phyloP scores from a whole-genome alignment of 2,329 filamentous ascomycete species.

The Graphilbum ipis-grandicollis region DNA sequence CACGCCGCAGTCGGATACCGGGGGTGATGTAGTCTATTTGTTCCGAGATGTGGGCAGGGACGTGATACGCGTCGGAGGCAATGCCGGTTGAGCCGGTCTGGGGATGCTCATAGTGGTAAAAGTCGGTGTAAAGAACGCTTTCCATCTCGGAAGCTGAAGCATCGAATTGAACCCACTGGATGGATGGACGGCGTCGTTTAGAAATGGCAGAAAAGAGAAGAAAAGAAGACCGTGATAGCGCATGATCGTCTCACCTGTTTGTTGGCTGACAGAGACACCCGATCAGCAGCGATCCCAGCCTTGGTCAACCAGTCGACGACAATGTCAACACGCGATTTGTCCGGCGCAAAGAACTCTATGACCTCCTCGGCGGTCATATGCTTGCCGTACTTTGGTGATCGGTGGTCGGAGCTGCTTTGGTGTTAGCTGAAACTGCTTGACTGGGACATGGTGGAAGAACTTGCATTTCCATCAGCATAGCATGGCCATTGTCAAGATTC shows the following conservation, averaged over 20 bases:
- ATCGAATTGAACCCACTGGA: constrained; percentile 10
- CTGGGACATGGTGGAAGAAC: constrained; percentile 13
- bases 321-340: constrained; percentile 13
- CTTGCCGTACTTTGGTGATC: constrained; percentile 16
- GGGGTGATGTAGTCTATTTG: constrained; percentile 39
- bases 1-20: constrained; percentile 24
- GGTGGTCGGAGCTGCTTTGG: constrained; percentile 6
- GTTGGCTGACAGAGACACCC: constrained; percentile 3
- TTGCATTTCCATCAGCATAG: background rate
- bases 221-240: too few relatives aligned
- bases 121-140: constrained; percentile 2
- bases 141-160: constrained; percentile 9
- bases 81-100: constrained; percentile 1
- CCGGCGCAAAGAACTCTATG: constrained; percentile 18
- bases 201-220: too few relatives aligned
- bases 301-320: constrained; percentile 15
- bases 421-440: constrained; percentile 3
- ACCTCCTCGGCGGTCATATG: constrained; percentile 18
- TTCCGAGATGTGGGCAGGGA: constrained; percentile 25
- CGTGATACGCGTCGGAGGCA: constrained; percentile 15
- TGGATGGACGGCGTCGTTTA: too few relatives aligned
- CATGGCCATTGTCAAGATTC: constrained; percentile 12
- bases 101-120: constrained; percentile 1
- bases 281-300: background rate
- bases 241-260: too few relatives aligned